Base-by-base conservation (phyloP, 345 rosid species). In the Nephelium lappaceum region DNA sequence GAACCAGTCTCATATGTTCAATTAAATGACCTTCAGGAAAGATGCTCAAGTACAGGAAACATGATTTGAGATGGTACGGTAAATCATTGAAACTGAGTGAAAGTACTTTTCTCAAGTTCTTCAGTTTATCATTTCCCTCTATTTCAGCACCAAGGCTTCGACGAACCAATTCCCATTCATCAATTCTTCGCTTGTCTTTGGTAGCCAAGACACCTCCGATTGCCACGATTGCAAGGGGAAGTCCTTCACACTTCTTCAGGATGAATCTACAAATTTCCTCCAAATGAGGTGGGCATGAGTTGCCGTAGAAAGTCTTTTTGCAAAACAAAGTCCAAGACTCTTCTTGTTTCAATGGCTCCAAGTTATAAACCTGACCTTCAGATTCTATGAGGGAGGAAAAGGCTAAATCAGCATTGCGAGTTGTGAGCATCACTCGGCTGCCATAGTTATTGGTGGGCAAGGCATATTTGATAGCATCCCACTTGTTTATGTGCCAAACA, bases 141-240 rank as follows among this genome's bases (percentile, higher is more conserved):
- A 86, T 76, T 77, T 84, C 85, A 9, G 86, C 75, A 11, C 86
- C 78, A 11, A 87, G 78, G 49, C 87, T 73, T 0, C 82, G 79
- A 1, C 70, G 75, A 25, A 85, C 73, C 58, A 71, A 71, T 18
- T 80, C 84, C 91, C 91, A 88, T 79, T 86, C 85, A 45, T 79
- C 82, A 4, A 81, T 73, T 31, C 73, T 76, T 15, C 36, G 55
- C 41, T 51, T 82, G 69, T 84, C 78, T 67, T 82, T 84, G 2
- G 85, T 21, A 2, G 89, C 85, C 77, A 85, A 38, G 39, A 84
- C 86, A 0, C 88, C 91, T n/a, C 27, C 79, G 49, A 88, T 82
- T 11, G 88, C 91, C 65, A 84, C 87, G 1, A 88, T 85, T 24
- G 91, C 87, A 14, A 87, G 85, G 0, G 87, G 88, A 4, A 88